Conservation (phyloP, 805 yeast genomes). For the Alloascoidea africana region DNA sequence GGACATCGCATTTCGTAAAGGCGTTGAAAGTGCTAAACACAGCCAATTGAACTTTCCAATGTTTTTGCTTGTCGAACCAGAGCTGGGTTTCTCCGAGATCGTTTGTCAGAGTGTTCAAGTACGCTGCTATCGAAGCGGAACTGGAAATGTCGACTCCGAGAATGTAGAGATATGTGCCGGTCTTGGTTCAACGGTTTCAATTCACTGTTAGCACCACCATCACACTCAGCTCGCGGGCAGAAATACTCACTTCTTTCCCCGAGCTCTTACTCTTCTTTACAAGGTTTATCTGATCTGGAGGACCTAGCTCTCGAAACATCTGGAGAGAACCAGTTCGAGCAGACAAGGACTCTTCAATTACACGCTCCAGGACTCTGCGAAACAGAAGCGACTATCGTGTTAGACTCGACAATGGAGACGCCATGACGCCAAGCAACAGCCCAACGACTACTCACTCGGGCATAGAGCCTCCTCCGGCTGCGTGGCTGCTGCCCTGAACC, state of each 20-base stretch:
- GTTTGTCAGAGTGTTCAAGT: slow-evolving; percentile 30
- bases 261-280: slow-evolving; percentile 25
- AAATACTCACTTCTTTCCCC: slow-evolving; percentile 30
- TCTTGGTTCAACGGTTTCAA: too few relatives aligned
- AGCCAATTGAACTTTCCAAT: slow-evolving; percentile 25
- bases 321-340: slow-evolving; percentile 29
- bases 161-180: slow-evolving; percentile 37
- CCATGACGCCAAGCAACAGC: too few relatives aligned
- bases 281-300: slow-evolving; percentile 54
- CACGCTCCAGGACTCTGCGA: slow-evolving; percentile 26
- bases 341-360: slow-evolving; percentile 36
- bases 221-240: too few relatives aligned
- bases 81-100: slow-evolving; percentile 37
- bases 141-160: slow-evolving; percentile 39
- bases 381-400: neutral
- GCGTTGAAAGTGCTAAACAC: slow-evolving; percentile 47
- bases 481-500: neutral
- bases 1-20: slow-evolving; percentile 56
- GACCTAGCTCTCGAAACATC: slow-evolving; percentile 41
- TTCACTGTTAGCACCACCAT: too few relatives aligned
- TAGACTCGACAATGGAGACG: neutral
- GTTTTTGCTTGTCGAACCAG: slow-evolving; percentile 54
- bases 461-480: slow-evolving; percentile 1
- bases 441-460: slow-evolving; percentile 1
- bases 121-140: slow-evolving; percentile 38